Conservation (phyloP, 805 yeast genomes). For the Candida caryicola region DNA sequence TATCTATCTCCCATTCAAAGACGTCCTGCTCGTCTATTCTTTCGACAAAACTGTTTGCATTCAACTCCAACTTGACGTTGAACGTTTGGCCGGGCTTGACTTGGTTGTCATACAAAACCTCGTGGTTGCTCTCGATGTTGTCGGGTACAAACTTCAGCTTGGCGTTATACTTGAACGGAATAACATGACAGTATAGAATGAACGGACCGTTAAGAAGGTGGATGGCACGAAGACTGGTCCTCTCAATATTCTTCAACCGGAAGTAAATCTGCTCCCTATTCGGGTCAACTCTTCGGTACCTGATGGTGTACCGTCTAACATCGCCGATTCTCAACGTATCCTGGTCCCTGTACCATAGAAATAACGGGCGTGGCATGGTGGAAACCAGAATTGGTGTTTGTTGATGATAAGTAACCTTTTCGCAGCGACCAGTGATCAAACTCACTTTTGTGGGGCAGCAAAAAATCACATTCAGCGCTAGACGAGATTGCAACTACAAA, state of each 20-base stretch:
- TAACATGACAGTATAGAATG: constrained; percentile 42
- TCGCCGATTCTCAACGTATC: constrained; percentile 36
- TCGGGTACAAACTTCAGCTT: constrained; percentile 22
- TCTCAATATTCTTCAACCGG: constrained; percentile 40
- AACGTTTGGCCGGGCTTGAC: constrained; percentile 73
- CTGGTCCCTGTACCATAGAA: constrained; percentile 23
- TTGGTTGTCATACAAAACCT: constrained; percentile 36
- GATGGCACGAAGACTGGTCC: constrained; percentile 36
- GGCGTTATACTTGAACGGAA: constrained; percentile 35
- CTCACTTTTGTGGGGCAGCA: not conserved
- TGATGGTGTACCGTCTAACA: constrained; percentile 32
- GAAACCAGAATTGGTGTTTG: not conserved
- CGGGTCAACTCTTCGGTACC: constrained; percentile 15
- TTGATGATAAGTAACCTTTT: no score
- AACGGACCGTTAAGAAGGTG: constrained; percentile 44
- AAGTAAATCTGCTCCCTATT: constrained; percentile 23
- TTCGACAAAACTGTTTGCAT: constrained; percentile 36
- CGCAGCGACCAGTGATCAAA: no score
- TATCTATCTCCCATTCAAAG: constrained; percentile 38
- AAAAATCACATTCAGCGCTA: no score
- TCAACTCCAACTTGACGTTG: constrained; percentile 51
- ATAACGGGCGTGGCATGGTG: constrained; percentile 4
- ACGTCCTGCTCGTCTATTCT: constrained; percentile 12
- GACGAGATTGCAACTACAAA: no score
- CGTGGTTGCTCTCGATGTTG: constrained; percentile 19